phyloP scores from a whole-genome alignment of 2,329 filamentous ascomycete genomes.

The Fusarium graminum region DNA sequence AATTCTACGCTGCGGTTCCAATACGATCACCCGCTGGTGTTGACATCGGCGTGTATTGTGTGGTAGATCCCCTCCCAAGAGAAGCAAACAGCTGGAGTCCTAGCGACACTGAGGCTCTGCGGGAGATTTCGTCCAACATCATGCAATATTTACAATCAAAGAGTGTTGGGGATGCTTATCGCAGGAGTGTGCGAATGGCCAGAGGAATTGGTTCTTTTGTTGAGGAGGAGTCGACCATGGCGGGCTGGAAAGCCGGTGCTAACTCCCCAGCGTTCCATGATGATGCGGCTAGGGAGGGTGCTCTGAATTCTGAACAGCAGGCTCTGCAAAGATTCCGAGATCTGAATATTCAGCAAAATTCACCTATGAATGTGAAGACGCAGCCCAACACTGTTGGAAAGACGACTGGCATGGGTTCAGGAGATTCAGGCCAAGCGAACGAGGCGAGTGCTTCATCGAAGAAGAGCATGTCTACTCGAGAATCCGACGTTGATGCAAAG shows the following conservation, averaged over 20 bases:
- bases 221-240: conserved; percentile 52
- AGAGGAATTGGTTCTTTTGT: conserved; percentile 56
- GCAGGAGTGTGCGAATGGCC: conserved; percentile 55
- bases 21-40: conserved; percentile 55
- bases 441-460: conserved; percentile 10
- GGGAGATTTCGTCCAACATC: conserved; percentile 51
- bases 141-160: conserved; percentile 55
- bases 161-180: conserved; percentile 46
- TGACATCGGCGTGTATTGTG: conserved; percentile 58
- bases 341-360: conserved; percentile 8
- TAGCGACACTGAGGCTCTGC: conserved; percentile 46
- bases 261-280: conserved; percentile 24
- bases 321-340: conserved; percentile 19
- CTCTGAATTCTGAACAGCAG: conserved; percentile 32
- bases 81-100: conserved; percentile 43
- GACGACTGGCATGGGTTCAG: conserved; percentile 4
- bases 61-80: conserved; percentile 41
- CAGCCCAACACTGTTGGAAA: conserved; percentile 18
- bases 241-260: conserved; percentile 43
- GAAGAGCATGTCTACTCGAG: conserved; percentile 1
- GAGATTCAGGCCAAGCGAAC: not conserved
- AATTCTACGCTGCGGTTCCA: conserved; percentile 59
- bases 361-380: conserved; percentile 13
- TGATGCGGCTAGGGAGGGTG: conserved; percentile 27
- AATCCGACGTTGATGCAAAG: conserved; percentile 8